Percentiles rank a stretch among this genome's conserved stretches.
phyloP scores from a whole-genome alignment of 2,329 filamentous ascomycete genomes.

The Xylariomycetidae sp. region DNA sequence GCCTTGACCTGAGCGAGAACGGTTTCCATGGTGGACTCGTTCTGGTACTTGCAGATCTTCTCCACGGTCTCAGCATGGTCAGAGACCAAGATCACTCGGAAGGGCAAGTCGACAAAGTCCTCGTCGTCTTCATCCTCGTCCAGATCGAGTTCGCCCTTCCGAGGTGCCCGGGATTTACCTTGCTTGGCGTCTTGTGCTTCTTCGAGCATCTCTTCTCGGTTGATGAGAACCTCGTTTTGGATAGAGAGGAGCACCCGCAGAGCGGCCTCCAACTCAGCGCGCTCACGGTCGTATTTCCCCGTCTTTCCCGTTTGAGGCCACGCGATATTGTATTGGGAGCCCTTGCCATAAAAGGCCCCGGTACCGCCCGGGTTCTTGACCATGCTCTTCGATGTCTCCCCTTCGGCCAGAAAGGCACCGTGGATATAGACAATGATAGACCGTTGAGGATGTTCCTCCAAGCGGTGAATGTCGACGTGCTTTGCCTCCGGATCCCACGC shows the following conservation, averaged over 20 bases:
- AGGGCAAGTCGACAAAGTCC: conserved; percentile 1
- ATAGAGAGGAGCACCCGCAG: not conserved
- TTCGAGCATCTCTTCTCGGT: not conserved
- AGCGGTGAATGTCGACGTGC: not conserved
- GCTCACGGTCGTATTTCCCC: not conserved
- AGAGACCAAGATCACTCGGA: conserved; percentile 5
- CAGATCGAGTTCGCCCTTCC: not conserved
- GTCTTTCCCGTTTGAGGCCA: not conserved
- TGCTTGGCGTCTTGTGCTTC: not conserved
- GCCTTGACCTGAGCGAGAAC: not conserved
- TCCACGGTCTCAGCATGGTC: conserved; percentile 4
- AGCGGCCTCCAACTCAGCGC: not conserved
- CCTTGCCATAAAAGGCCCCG: conserved; percentile 1
- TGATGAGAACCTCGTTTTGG: not conserved
- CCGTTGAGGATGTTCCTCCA: not conserved
- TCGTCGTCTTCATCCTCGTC: not conserved
- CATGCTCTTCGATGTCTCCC: not conserved
- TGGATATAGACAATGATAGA: conserved; percentile 1
- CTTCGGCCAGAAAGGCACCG: not conserved
- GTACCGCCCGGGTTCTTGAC: not conserved
- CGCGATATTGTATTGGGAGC: conserved; percentile 2
- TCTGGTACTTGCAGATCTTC: conserved; percentile 7
- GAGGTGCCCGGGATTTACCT: not conserved
- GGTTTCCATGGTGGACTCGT: no score
- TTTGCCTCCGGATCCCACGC: conserved; percentile 1